Evolutionary conservation across 441 rosid species (phyloP).

Genomic region (Populus hybrid): DNA sequence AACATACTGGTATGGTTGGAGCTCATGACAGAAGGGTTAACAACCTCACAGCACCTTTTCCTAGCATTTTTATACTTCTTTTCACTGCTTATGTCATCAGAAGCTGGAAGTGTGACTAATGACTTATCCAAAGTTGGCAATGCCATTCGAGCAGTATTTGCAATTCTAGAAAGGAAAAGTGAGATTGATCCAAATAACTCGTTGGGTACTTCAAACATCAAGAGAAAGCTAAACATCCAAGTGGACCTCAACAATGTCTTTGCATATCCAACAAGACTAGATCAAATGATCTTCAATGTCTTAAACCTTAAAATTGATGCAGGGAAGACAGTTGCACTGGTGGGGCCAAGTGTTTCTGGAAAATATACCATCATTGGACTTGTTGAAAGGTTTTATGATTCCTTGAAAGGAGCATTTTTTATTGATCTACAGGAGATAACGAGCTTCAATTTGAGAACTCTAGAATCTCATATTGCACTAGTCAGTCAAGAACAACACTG

Average conservation of each 20-base stretch:
- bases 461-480: constrained; percentile 52
- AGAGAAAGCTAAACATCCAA: constrained; percentile 28
- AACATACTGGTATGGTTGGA: constrained; percentile 70
- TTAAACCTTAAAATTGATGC: constrained; percentile 41
- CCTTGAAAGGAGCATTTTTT: constrained; percentile 35
- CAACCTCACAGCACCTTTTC: constrained; percentile 45
- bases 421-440: constrained; percentile 49
- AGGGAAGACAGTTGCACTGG: constrained; percentile 40
- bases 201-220: constrained; percentile 24
- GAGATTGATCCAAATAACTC: constrained; percentile 47
- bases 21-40: constrained; percentile 34
- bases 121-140: constrained; percentile 54
- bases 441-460: constrained; percentile 38
- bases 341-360: constrained; percentile 55
- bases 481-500: constrained; percentile 65
- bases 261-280: constrained; percentile 47
- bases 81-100: constrained; percentile 61
- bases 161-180: constrained; percentile 45
- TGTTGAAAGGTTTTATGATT: constrained; percentile 50
- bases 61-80: constrained; percentile 50
- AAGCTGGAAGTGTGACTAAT: constrained; percentile 62
- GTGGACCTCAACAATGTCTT: constrained; percentile 46
- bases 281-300: constrained; percentile 42
- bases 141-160: constrained; percentile 43
- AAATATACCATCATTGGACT: constrained; percentile 48